A percentile compares a stretch with the other conserved stretches of the same genome.
phyloP scores from a whole-genome alignment of 805 yeast genomes.

The Wickerhamomyces subpelliculosus region DNA sequence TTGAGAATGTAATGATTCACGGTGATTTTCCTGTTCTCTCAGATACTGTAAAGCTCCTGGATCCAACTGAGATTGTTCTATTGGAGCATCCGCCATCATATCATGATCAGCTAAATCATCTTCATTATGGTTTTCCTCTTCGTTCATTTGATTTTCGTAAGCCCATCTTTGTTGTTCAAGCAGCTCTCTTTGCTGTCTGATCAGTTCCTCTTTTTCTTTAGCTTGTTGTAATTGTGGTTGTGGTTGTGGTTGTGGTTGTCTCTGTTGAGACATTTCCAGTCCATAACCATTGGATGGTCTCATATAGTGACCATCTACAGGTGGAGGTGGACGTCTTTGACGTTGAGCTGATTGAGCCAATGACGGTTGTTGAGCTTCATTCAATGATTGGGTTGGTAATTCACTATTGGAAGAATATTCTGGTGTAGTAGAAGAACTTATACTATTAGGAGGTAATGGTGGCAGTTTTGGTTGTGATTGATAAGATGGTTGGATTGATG shows the following conservation, averaged over 20 bases:
- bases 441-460: not conserved
- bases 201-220: no score
- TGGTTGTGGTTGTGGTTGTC: conserved; percentile 1
- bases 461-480: not conserved
- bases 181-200: no score
- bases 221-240: conserved; percentile 2
- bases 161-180: conserved; percentile 14
- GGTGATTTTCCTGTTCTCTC: no score
- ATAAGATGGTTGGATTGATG: not conserved
- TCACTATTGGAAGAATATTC: not conserved
- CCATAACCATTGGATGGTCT: conserved; percentile 11
- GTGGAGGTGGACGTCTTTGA: conserved; percentile 1
- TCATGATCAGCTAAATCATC: no score
- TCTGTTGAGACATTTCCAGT: not conserved
- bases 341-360: not conserved
- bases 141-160: conserved; percentile 11
- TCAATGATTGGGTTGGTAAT: conserved; percentile 11
- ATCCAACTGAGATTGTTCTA: no score
- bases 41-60: conserved; percentile 15
- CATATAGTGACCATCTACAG: not conserved
- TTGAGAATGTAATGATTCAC: conserved; percentile 2
- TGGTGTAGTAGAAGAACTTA: not conserved
- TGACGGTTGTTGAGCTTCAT: conserved; percentile 6
- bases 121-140: no score
- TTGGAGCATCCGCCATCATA: no score